Conservation (phyloP, 495 filamentous ascomycete genomes). For the Antarctomyces pellizariae region DNA sequence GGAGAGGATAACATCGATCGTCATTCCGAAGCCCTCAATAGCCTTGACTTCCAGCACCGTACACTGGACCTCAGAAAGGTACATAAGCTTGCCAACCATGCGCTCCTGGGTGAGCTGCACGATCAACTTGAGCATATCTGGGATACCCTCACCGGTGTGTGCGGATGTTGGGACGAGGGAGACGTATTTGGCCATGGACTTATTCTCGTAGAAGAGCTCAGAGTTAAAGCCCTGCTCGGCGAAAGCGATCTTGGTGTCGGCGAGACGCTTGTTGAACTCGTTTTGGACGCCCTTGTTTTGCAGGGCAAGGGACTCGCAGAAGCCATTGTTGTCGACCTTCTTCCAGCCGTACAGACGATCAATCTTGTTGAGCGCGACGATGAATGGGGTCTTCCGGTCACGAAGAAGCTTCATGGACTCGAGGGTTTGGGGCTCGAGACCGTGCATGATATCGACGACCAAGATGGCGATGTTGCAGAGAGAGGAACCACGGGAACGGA, state of each 20-base stretch:
- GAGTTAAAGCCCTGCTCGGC: slow-evolving; percentile 95
- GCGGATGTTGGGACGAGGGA: slow-evolving; percentile 93
- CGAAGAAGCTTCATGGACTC: slow-evolving; percentile 90
- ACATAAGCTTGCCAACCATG: slow-evolving; percentile 97
- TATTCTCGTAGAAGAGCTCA: slow-evolving; percentile 92
- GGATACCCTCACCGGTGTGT: slow-evolving; percentile 94
- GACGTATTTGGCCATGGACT: slow-evolving; percentile 79
- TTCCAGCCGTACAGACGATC: slow-evolving; percentile 98
- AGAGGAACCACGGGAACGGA: slow-evolving; percentile 86
- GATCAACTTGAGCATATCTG: slow-evolving; percentile 95
- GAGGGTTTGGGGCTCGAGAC: slow-evolving; percentile 89
- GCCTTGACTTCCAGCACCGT: slow-evolving; percentile 98
- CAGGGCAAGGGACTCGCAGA: slow-evolving; percentile 69
- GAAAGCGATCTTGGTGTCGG: slow-evolving; percentile 82
- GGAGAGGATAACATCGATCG: slow-evolving; percentile 90
- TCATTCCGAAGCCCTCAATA: slow-evolving; percentile 95
- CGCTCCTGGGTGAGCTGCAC: slow-evolving; percentile 82
- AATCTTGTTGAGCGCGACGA: slow-evolving; percentile 98
- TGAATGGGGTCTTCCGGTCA: slow-evolving; percentile 91
- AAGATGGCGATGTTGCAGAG: slow-evolving; percentile 99
- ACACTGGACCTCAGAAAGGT: slow-evolving; percentile 88
- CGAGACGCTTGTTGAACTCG: slow-evolving; percentile 79
- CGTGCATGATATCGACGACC: slow-evolving; percentile 99
- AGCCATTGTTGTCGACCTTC: slow-evolving; percentile 93
- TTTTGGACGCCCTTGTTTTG: slow-evolving; percentile 89